Evolutionary conservation across 305 asterid species (phyloP).

Genomic region (Solanum hybrid): DNA sequence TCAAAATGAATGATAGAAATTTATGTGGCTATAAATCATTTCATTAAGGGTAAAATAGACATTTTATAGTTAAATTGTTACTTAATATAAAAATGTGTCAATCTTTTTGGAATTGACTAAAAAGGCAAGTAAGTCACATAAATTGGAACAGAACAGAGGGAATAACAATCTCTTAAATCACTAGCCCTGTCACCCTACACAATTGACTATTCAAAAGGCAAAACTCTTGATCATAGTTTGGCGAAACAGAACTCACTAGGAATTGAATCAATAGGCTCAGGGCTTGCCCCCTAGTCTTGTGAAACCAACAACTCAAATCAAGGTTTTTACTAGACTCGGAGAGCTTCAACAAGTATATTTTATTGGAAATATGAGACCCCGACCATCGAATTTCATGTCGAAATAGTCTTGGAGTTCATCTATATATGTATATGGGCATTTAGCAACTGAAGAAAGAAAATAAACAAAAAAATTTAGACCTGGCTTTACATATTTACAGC

Average conservation of each 20-base stretch:
- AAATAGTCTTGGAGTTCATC: neutral
- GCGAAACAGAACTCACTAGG: neutral
- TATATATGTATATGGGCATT: neutral
- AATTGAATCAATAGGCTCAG: neutral
- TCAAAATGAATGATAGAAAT: too few relatives aligned
- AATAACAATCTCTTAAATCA: neutral
- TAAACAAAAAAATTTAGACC: neutral
- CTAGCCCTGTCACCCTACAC: neutral
- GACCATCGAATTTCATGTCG: neutral
- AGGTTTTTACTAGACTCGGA: neutral
- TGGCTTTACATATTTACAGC: constrained; percentile 4
- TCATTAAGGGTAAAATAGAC: too few relatives aligned
- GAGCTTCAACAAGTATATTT: neutral
- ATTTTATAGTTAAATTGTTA: too few relatives aligned
- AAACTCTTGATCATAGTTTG: neutral
- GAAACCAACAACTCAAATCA: neutral
- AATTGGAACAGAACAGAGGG: too few relatives aligned
- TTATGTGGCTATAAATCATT: too few relatives aligned
- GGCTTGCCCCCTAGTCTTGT: neutral
- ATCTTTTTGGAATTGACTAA: too few relatives aligned
- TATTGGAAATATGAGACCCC: neutral
- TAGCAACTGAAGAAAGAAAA: neutral
- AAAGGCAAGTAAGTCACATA: too few relatives aligned
- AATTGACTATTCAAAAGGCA: neutral
- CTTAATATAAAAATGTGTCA: too few relatives aligned